phyloP scores from a whole-genome alignment of 2,329 filamentous ascomycete species.

The Fusarium sp. region DNA sequence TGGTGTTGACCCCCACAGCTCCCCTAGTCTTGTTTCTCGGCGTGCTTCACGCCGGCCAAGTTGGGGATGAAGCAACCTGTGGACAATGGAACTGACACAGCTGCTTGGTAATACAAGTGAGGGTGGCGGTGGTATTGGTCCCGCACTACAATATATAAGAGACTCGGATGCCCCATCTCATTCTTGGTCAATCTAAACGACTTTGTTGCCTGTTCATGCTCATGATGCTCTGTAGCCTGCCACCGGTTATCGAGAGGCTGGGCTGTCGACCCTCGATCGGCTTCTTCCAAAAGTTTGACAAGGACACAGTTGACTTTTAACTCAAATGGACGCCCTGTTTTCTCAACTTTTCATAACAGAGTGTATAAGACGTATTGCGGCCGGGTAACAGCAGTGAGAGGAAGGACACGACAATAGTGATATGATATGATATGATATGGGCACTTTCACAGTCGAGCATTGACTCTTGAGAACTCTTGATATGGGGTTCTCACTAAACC shows the following conservation, averaged over 20 bases:
- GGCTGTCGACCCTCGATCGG: background rate
- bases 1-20: slow-evolving; percentile 24
- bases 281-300: slow-evolving; percentile 1
- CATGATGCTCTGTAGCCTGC: background rate
- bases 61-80: slow-evolving; percentile 15
- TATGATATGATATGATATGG: slow-evolving; percentile 6
- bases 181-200: background rate
- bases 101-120: slow-evolving; percentile 17
- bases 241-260: background rate
- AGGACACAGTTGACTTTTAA: background rate
- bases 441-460: background rate
- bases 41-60: slow-evolving; percentile 22
- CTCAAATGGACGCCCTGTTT: background rate
- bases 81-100: slow-evolving; percentile 17
- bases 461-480: background rate
- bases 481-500: background rate
- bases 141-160: slow-evolving; percentile 26
- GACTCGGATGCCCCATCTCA: slow-evolving; percentile 12
- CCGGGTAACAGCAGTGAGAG: slow-evolving; percentile 5
- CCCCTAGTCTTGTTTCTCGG: slow-evolving; percentile 24
- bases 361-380: background rate
- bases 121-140: slow-evolving; percentile 6
- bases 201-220: slow-evolving; percentile 1
- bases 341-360: background rate
- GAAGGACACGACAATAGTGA: background rate